Evolutionary conservation across 1,139 yeast genomes (phyloP).

Genomic region (Blastobotrys petasosporus): DNA sequence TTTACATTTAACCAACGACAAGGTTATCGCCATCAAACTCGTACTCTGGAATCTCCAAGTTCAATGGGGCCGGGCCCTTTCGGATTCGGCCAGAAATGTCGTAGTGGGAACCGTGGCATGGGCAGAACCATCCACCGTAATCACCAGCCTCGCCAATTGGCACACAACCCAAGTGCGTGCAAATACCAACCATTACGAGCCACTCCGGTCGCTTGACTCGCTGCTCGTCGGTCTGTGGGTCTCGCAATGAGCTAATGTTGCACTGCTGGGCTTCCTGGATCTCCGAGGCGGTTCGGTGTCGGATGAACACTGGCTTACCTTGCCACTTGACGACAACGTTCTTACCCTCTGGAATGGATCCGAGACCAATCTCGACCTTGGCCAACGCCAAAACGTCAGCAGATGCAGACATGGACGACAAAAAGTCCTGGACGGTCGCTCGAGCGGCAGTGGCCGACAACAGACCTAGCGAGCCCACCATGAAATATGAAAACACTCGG

Average conservation of each 20-base stretch:
- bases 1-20: slow-evolving; percentile 57
- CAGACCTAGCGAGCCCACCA: slow-evolving; percentile 96
- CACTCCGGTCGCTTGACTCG: slow-evolving; percentile 97
- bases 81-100: slow-evolving; percentile 99
- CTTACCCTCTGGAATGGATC: slow-evolving; percentile 95
- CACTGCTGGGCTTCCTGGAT: slow-evolving; percentile 89
- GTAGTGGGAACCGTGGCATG: slow-evolving; percentile 99
- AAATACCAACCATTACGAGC: slow-evolving; percentile 98
- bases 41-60: slow-evolving; percentile 93
- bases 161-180: slow-evolving; percentile 99
- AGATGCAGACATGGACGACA: slow-evolving; percentile 92
- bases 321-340: slow-evolving; percentile 99
- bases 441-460: slow-evolving; percentile 95
- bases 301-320: slow-evolving; percentile 98
- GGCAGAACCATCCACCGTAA: slow-evolving; percentile 99
- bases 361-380: slow-evolving; percentile 93
- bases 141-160: slow-evolving; percentile 99
- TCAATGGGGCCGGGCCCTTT: slow-evolving; percentile 99
- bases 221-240: slow-evolving; percentile 87
- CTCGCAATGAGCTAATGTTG: slow-evolving; percentile 73
- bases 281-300: slow-evolving; percentile 95
- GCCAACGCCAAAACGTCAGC: slow-evolving; percentile 99
- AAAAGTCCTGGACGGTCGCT: slow-evolving; percentile 94
- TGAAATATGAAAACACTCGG: slow-evolving; percentile 90
- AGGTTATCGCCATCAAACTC: slow-evolving; percentile 74